Evolutionary conservation across 768 basidiomycete species (phyloP).

Genomic region (Fomitopsis serialis): DNA sequence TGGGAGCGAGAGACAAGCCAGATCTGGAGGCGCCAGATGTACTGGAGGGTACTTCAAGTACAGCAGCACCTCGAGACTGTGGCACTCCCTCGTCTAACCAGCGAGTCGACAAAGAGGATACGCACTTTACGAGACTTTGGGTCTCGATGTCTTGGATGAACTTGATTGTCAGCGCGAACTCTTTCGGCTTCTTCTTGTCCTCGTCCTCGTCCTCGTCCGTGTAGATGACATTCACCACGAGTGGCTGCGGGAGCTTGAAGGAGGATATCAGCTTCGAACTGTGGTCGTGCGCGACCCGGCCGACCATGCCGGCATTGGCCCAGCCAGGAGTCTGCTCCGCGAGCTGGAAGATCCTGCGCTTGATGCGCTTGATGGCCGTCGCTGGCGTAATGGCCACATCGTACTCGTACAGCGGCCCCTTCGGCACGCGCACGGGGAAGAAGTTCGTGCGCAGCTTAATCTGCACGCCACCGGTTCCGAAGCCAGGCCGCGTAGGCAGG

Average conservation of each 20-base stretch:
- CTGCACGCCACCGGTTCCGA: constrained; percentile 35
- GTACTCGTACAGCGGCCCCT: constrained; percentile 43
- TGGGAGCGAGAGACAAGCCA: not conserved
- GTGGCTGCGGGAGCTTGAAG: constrained; percentile 33
- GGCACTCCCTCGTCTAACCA: constrained; percentile 1
- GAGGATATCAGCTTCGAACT: constrained; percentile 42
- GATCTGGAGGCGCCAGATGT: not conserved
- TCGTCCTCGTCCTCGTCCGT: constrained; percentile 42
- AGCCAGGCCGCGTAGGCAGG: constrained; percentile 45
- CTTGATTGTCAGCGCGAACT: constrained; percentile 39
- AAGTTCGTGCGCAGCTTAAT: constrained; percentile 50
- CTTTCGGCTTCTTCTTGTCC: constrained; percentile 23
- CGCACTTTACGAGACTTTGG: constrained; percentile 33
- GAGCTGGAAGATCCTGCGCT: constrained; percentile 41
- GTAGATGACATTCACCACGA: constrained; percentile 33
- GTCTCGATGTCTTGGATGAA: constrained; percentile 41
- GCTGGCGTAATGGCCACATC: constrained; percentile 38
- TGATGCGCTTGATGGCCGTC: constrained; percentile 33
- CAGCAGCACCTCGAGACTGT: constrained; percentile 9
- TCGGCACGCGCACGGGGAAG: constrained; percentile 44
- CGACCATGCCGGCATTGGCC: constrained; percentile 33
- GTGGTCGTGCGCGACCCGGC: constrained; percentile 41
- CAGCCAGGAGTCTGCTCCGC: constrained; percentile 40
- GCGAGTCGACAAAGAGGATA: not conserved
- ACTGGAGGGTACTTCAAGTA: constrained; percentile 7